Evolutionary conservation across 768 basidiomycete genomes (phyloP).

Genomic region (Auricularia sp.): DNA sequence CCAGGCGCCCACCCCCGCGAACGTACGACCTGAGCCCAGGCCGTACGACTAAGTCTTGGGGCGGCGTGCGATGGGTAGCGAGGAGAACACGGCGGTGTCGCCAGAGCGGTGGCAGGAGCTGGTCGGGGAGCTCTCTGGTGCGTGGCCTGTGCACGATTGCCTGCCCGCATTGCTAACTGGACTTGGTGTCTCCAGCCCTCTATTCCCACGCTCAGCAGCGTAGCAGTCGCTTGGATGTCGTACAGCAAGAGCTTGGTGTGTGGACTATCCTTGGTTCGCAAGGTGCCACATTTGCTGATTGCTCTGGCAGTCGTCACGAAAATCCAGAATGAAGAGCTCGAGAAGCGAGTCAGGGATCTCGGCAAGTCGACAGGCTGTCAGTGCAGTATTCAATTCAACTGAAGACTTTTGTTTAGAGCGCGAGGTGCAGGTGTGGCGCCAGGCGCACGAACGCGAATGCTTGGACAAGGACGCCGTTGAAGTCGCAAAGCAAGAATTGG

Average conservation of each 20-base stretch:
- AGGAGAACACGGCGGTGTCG: no score
- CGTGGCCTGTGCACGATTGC: not conserved
- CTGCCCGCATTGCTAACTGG: not conserved
- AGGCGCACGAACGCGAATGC: not conserved
- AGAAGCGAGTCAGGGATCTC: not conserved
- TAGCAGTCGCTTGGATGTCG: not conserved
- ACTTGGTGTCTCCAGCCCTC: not conserved
- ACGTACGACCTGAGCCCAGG: no score
- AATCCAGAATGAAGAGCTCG: not conserved
- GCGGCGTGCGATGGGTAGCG: no score
- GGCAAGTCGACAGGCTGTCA: not conserved
- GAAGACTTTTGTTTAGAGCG: not conserved
- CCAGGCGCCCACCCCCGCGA: no score
- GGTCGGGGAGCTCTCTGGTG: not conserved
- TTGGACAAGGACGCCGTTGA: not conserved
- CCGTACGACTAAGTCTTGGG: no score
- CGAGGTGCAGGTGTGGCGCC: not conserved
- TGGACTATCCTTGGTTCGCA: not conserved
- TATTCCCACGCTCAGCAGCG: not conserved
- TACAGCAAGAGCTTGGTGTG: not conserved
- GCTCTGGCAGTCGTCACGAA: not conserved
- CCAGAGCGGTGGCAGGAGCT: not conserved
- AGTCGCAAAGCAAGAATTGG: not conserved
- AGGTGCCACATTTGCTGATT: not conserved
- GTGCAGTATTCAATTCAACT: no score